These are phyloP conservation scores for Penicillium pancosmium DNA, from an alignment of 495 filamentous ascomycete species.

Conservation along the genomic window DNA sequence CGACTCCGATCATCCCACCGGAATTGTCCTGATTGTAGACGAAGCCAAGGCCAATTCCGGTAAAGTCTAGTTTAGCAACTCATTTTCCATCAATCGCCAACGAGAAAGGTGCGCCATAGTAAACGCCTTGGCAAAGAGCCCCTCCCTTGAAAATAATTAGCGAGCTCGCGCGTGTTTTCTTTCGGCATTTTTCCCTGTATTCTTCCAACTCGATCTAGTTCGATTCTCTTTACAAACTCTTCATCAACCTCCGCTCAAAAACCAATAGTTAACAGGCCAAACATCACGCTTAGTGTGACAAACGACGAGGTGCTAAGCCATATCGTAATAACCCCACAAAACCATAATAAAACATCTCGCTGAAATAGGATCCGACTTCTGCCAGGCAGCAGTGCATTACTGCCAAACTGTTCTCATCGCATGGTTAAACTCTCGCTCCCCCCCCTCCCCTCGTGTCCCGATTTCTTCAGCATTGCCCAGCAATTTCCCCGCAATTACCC, in stretches of 20 bases:
- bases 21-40: conserved; percentile 29
- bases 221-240: background rate
- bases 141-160: background rate
- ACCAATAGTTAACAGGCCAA: background rate
- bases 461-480: background rate
- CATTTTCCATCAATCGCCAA: conserved; percentile 15
- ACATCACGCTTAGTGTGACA: background rate
- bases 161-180: background rate
- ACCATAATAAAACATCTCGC: too few relatives aligned
- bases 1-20: conserved; percentile 30
- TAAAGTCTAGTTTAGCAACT: background rate
- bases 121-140: background rate
- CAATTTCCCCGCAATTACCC: background rate
- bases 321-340: too few relatives aligned
- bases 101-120: background rate
- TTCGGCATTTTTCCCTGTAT: background rate
- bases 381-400: too few relatives aligned
- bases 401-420: too few relatives aligned
- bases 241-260: too few relatives aligned
- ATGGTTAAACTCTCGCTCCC: too few relatives aligned
- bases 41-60: conserved; percentile 2
- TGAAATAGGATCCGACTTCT: too few relatives aligned
- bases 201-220: background rate
- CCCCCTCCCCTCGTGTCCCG: background rate
- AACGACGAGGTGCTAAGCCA: too few relatives aligned